A percentile compares a stretch with the other conserved stretches of the same genome.
Conservation (phyloP, 2,329 filamentous ascomycete genomes). For the Xylaria sp. region DNA sequence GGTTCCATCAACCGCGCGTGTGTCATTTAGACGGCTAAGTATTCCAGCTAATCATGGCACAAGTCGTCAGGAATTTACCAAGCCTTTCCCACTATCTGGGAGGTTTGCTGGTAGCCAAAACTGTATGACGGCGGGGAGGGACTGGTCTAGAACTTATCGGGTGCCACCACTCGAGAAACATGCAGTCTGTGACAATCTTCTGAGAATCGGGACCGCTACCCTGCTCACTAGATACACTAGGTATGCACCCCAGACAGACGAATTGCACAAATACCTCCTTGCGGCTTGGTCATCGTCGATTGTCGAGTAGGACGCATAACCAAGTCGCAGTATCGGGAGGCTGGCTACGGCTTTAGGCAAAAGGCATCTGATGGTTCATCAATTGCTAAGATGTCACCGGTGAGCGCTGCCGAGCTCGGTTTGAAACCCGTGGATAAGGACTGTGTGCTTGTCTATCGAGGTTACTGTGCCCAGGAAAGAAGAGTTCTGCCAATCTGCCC, state of each 20-base stretch:
- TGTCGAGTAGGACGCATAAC: conserved; percentile 19
- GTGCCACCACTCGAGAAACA: conserved; percentile 26
- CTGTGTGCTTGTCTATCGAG: conserved; percentile 1
- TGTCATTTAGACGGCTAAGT: not conserved
- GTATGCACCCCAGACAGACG: conserved; percentile 27
- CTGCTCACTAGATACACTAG: conserved; percentile 16
- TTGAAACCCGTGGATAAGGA: not conserved
- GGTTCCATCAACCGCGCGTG: not conserved
- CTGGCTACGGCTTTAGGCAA: conserved; percentile 27
- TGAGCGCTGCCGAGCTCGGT: conserved; percentile 3
- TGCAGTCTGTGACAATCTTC: conserved; percentile 7
- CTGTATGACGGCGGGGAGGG: conserved; percentile 30
- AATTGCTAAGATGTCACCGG: conserved; percentile 11
- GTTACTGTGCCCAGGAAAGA: not conserved
- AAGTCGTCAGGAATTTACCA: not conserved
- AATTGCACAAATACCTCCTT: conserved; percentile 39
- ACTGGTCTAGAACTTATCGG: conserved; percentile 32
- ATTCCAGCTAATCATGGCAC: conserved; percentile 7
- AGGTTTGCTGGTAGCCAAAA: conserved; percentile 12
- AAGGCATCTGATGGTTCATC: conserved; percentile 14
- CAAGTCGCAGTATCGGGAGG: conserved; percentile 23
- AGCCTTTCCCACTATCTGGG: not conserved
- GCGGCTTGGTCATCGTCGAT: not conserved
- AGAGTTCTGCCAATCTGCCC: not conserved
- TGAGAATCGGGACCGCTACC: conserved; percentile 9